phyloP scores from a whole-genome alignment of 768 basidiomycete genomes.

The Boletales sp. region DNA sequence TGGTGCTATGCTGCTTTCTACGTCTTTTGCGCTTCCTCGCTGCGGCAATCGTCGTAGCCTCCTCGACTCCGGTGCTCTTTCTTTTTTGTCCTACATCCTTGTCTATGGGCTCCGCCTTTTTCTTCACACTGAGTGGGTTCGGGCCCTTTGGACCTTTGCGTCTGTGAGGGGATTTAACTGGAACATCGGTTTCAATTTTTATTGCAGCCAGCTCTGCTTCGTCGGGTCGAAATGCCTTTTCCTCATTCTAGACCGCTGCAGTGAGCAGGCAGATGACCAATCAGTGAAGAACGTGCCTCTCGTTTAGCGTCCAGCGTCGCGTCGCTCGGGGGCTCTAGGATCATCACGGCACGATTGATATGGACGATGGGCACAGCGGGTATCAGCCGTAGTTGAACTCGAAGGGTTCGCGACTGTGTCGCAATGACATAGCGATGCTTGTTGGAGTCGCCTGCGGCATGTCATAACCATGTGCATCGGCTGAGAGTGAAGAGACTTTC shows the following conservation, averaged over 20 bases:
- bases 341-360: conserved; percentile 87
- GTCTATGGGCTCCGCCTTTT: conserved; percentile 50
- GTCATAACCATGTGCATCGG: conserved; percentile 5
- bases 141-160: conserved; percentile 78
- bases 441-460: conserved; percentile 64
- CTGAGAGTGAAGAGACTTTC: conserved; percentile 35
- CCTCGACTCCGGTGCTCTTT: not conserved
- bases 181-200: conserved; percentile 31
- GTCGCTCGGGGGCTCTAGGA: conserved; percentile 87
- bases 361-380: conserved; percentile 90
- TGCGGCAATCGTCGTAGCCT: rapidly evolving
- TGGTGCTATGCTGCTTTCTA: conserved; percentile 3
- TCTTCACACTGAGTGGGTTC: conserved; percentile 91
- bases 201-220: conserved; percentile 43
- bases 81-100: conserved; percentile 17
- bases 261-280: not conserved
- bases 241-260: conserved; percentile 51
- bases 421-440: conserved; percentile 92
- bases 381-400: conserved; percentile 62
- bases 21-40: conserved; percentile 24
- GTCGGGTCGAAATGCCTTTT: conserved; percentile 52
- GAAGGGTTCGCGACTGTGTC: conserved; percentile 73
- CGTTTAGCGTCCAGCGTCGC: conserved; percentile 69
- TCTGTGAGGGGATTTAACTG: conserved; percentile 45
- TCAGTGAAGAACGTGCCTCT: conserved; percentile 36